Base-by-base conservation (phyloP, 768 basidiomycete genomes). In the Rhizopogon rudus region DNA sequence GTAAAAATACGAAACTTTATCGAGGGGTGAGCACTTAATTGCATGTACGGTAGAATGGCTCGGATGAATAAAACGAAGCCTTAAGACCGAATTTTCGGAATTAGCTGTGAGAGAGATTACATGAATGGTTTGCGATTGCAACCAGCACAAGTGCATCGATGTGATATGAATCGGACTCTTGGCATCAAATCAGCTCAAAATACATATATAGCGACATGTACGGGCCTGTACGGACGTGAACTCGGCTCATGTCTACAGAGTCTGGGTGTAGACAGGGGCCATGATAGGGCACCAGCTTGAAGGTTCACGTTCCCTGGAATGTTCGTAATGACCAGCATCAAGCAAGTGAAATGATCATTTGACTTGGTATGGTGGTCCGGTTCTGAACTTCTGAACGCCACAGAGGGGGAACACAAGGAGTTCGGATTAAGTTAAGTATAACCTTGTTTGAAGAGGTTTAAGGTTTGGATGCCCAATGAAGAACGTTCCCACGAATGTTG, bases 401-500 rank as follows among this genome's bases (percentile, higher is more conserved):
- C 22, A 22, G 22, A 7, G 48, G 44, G n/a, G 45, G 31, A 35
- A 20, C 46, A 48, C 37, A 35, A 37, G 37, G 48, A 22, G 22
- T 20, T 35, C 35, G 20, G 29, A 9, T 35, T 48, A 17, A 48
- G 46, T 35, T 22, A 49, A 49, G 35, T 37, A 49, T 49, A 49
- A 49, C 33, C 33, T 48, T 46, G 45, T 46, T 46, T 46, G 45
- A 17, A 3, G 31, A 10, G 6, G 6, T 45, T 45, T n/a, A 46
- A 49, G 28, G 33, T 49, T 54, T 51, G 31, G 4, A 46, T 31
- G 44, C 55, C 44, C 8, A 54, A 46, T 16, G 41, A 37, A 31
- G 14, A 50, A 49, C 16, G 5, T 71, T 69, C 65, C 58, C 72
- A 61, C 66, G 61, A 22, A 8, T 31, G 25, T 4, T 9, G 46